Evolutionary conservation across 2,329 filamentous ascomycete species (phyloP), one percentile per base, ranked within the genome.

Genomic region (Plectosphaerella plurivora): DNA sequence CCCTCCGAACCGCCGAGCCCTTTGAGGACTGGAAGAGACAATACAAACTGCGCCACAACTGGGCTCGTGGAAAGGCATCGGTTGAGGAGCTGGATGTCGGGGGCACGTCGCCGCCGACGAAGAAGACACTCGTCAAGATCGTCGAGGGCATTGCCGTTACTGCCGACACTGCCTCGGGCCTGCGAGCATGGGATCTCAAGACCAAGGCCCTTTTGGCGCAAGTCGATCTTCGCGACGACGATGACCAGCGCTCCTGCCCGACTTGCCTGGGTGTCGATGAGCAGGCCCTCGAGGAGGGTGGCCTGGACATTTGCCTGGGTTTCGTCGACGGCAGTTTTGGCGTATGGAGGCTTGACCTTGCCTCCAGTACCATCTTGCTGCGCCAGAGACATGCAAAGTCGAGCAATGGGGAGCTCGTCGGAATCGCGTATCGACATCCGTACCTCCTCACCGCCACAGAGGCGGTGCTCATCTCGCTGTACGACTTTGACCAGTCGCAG

Each of bases 31-130:
- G 92, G 92, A 96, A 95, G 73, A 81, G 82, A 55, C 88, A 94
- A 62, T 97, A 95, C 69, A 90, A 87, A 62, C 76, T 97, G 48
- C 81, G 89, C 45, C 88, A 96, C 65, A 97, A 97, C 70, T 97
- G 94, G 94, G 82, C 88, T 1, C 83, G 79, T 56, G 94, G 93
- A 1, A 85, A 82, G 59, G 96, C 91, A 62, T 87, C 83, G 37
- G 83, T 96, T 12, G 85, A 88, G 36, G 89, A 96, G 67, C 81
- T 97, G 28, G 77, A 84, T 45, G 79, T 91, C 22, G 61, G 62
- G 39, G 61, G 63, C 39, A 50, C 54, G 10, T 63, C 33, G 46
- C 53, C 16, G 60, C 62, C 8, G n/a, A n/a, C 25, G 10, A 55
- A 47, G 41, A 84, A 66, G 74, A 88, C 91, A 37, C 73, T 97